A percentile compares a stretch with the other conserved stretches of the same genome.
phyloP scores from a whole-genome alignment of 2,329 filamentous ascomycete species.

The Colletotrichum phormii region DNA sequence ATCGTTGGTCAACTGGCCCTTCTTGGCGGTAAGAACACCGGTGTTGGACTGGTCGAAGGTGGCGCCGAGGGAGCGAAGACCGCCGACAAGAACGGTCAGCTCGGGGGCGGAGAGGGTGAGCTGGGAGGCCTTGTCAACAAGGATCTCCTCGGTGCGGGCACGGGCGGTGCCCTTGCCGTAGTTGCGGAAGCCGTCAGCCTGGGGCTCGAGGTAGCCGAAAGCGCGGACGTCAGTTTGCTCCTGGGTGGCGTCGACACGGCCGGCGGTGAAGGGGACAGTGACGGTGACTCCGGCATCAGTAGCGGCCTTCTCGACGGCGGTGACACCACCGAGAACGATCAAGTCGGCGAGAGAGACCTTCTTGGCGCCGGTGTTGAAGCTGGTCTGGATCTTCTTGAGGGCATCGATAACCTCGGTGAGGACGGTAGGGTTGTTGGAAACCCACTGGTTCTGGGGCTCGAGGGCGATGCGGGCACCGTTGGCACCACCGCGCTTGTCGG shows the following conservation, averaged over 20 bases:
- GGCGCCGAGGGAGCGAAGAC: conserved; percentile 75
- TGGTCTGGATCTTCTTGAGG: conserved; percentile 73
- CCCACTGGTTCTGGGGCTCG: conserved; percentile 77
- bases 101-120: conserved; percentile 79
- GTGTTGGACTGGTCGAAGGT: conserved; percentile 77
- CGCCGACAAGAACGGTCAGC: conserved; percentile 77
- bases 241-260: conserved; percentile 77
- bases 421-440: conserved; percentile 78
- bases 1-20: conserved; percentile 80
- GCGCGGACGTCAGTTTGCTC: conserved; percentile 77
- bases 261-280: conserved; percentile 77
- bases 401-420: conserved; percentile 70
- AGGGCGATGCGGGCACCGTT: conserved; percentile 84
- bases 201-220: conserved; percentile 74
- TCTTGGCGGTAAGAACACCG: conserved; percentile 76
- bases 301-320: conserved; percentile 79
- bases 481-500: conserved; percentile 85
- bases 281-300: conserved; percentile 58
- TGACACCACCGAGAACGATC: conserved; percentile 79
- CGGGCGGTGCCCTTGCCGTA: conserved; percentile 73
- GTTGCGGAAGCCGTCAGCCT: conserved; percentile 82
- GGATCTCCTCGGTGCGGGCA: conserved; percentile 74
- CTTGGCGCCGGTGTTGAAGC: conserved; percentile 74
- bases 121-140: conserved; percentile 78
- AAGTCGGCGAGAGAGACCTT: conserved; percentile 83